phyloP scores from a whole-genome alignment of 176 grass and related monocot genomes.

The Oryza longistaminata region DNA sequence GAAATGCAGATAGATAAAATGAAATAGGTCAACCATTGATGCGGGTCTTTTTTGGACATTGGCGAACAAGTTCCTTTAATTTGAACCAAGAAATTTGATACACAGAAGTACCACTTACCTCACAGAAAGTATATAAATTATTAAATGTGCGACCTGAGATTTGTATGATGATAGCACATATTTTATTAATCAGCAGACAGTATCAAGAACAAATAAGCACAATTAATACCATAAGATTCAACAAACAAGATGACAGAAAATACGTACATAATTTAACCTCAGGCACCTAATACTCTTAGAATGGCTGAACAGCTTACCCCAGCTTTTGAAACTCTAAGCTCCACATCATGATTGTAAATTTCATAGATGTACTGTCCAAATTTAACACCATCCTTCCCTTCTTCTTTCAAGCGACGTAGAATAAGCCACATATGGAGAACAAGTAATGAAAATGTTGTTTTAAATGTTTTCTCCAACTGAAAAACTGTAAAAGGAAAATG shows the following conservation, averaged over 20 bases:
- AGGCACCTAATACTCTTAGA: background rate
- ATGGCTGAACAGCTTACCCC: slow-evolving; percentile 64
- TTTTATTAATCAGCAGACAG: slow-evolving; percentile 17
- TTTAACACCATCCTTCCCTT: slow-evolving; percentile 87
- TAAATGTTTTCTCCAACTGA: slow-evolving; percentile 99
- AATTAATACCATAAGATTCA: slow-evolving; percentile 10
- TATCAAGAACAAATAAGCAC: background rate
- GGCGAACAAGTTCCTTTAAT: background rate
- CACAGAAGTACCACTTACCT: background rate
- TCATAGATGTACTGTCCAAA: slow-evolving; percentile 97
- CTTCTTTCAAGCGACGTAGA: slow-evolving; percentile 83
- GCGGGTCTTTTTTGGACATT: background rate
- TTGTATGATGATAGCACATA: slow-evolving; percentile 7
- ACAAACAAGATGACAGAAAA: slow-evolving; percentile 19
- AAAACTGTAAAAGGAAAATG: slow-evolving; percentile 69
- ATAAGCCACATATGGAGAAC: slow-evolving; percentile 98
- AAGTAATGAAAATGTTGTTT: slow-evolving; percentile 97
- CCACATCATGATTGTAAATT: slow-evolving; percentile 96
- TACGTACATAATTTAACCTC: background rate
- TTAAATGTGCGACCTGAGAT: background rate
- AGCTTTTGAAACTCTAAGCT: slow-evolving; percentile 95
- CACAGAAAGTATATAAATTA: background rate
- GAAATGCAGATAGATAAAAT: background rate
- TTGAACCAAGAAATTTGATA: slow-evolving; percentile 24
- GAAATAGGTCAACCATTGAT: background rate